A percentile compares a stretch with the other conserved stretches of the same genome.
These are phyloP conservation scores for Malus hybrid DNA, from an alignment of 331 rosid species.

Conservation along the genomic window DNA sequence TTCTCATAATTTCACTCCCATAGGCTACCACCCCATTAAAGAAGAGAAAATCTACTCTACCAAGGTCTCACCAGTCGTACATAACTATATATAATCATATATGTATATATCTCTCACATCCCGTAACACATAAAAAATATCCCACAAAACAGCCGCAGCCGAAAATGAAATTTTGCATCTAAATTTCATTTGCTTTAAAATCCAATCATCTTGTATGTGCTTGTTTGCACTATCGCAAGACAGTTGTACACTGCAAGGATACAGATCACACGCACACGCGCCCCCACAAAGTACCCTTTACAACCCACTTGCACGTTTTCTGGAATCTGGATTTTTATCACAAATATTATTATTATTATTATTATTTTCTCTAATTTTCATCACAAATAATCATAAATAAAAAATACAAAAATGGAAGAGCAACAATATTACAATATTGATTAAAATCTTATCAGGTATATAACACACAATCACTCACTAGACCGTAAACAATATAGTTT, in stretches of 20 bases:
- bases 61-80: too few species aligned
- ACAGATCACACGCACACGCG: background rate
- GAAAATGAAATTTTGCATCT: background rate
- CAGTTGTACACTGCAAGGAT: background rate
- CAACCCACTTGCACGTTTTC: background rate
- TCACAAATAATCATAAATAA: background rate
- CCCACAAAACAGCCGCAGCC: background rate
- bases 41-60: background rate
- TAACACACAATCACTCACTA: constrained; percentile 22
- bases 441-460: constrained; percentile 9
- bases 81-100: too few species aligned
- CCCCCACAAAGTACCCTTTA: background rate
- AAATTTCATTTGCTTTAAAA: background rate
- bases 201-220: background rate
- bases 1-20: background rate
- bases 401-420: background rate
- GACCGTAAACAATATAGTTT: constrained; percentile 8
- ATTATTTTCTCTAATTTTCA: background rate
- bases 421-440: background rate
- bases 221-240: background rate
- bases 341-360: background rate
- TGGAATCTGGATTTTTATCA: background rate
- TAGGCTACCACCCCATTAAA: too few species aligned
- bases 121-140: too few species aligned
- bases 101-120: too few species aligned